A percentile compares a stretch with the other conserved stretches of the same genome.
These are phyloP conservation scores for Curvularia lunata DNA, from an alignment of 2,329 filamentous ascomycete species.

Conservation along the genomic window DNA sequence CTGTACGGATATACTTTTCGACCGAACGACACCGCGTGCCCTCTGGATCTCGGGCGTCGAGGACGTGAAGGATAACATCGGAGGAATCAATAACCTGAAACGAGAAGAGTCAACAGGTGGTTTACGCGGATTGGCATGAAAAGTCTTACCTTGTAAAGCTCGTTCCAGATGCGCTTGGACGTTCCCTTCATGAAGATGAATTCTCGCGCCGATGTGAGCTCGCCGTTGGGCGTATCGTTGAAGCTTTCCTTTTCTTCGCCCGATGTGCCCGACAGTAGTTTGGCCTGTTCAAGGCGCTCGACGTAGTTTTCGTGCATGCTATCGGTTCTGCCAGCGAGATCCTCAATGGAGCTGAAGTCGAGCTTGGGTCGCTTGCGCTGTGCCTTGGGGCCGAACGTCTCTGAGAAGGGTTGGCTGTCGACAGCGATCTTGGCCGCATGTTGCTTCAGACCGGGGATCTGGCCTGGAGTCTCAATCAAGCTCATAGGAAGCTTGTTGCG, in stretches of 20 bases:
- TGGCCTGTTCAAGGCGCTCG: slow-evolving; percentile 79
- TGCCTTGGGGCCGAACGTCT: slow-evolving; percentile 92
- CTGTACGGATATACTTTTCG: slow-evolving; percentile 90
- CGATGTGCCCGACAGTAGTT: slow-evolving; percentile 73
- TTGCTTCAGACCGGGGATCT: slow-evolving; percentile 82
- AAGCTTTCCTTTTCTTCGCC: slow-evolving; percentile 58
- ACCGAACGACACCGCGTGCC: slow-evolving; percentile 89
- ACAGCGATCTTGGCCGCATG: slow-evolving; percentile 94
- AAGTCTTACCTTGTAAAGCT: slow-evolving; percentile 79
- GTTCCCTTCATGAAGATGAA: slow-evolving; percentile 94
- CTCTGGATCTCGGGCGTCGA: slow-evolving; percentile 40
- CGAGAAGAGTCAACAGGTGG: not conserved
- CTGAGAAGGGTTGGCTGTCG: slow-evolving; percentile 81
- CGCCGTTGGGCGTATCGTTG: slow-evolving; percentile 47
- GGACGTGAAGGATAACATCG: slow-evolving; percentile 81
- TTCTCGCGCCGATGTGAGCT: slow-evolving; percentile 55
- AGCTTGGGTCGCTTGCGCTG: slow-evolving; percentile 93
- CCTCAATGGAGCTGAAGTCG: slow-evolving; percentile 78
- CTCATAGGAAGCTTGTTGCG: slow-evolving; percentile 97
- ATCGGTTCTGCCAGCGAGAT: slow-evolving; percentile 79
- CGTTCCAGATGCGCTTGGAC: slow-evolving; percentile 83
- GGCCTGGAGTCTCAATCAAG: slow-evolving; percentile 79
- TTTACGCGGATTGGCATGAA: not conserved
- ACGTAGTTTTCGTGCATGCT: slow-evolving; percentile 83
- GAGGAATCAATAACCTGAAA: slow-evolving; percentile 76